Evolutionary conservation across 495 filamentous ascomycete species (phyloP), one percentile per base, ranked within the genome.

Genomic region (Letharia columbiana): DNA sequence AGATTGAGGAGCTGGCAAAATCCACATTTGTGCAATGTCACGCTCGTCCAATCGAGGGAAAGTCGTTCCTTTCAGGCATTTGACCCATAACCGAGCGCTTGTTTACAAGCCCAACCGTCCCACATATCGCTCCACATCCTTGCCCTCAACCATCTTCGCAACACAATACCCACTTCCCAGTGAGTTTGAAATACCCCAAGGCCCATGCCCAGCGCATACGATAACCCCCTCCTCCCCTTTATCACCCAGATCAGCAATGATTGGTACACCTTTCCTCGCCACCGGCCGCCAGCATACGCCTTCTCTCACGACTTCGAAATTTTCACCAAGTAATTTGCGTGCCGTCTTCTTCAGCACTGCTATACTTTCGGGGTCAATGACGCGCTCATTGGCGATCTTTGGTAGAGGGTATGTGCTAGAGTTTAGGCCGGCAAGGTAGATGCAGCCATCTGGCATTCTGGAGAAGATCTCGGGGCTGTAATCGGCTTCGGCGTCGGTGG

Each of bases 381-480:
- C 73, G 3, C 79, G 70, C 47, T 83, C 78, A 9, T 81, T 82
- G n/a, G 84, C 76, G 6, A 81, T 66, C 7, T 75, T 72, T 2
- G 89, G 89, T 15, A 93, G 75, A 0, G 81, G 79, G 13, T 90
- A 77, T 0, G 70, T 71, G 0, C 78, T 71, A 13, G 76, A 82
- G 72, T 94, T 94, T 28, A 92, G 71, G 0, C 90, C 90, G 0
- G 87, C 89, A 66, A 94, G 75, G 71, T 91, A 92, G 18, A 92
- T 84, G 60, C 91, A 82, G 0, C 82, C 84, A 3, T 83, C 82
- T 17, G 77, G 69, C 5, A 82, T 66, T 9, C 90, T 80, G 5
- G 84, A 84, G 74, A 91, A 91, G 11, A 91, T 77, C 75, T 94
- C 90, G 0, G 90, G 90, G 13, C 83, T 84, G 75, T 87, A 91